Evolutionary conservation across 768 basidiomycete species (phyloP), one percentile per base, ranked within the genome.

Genomic region (Pisolithus tinctorius): DNA sequence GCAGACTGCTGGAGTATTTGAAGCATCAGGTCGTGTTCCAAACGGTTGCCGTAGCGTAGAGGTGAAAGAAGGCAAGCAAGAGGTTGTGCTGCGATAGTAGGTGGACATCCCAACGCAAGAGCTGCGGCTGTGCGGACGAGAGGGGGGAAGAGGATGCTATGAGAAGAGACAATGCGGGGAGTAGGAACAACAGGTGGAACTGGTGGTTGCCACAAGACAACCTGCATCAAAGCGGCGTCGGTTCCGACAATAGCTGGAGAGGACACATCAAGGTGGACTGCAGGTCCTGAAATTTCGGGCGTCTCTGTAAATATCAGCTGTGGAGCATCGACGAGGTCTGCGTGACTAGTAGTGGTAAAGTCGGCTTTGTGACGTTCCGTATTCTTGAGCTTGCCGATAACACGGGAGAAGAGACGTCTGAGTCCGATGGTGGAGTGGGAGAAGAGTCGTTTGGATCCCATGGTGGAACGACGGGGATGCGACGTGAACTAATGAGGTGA

Each of bases 141-240:
- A 14, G 45, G 26, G 11, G 30, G 44, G 17, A 17, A 4, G 25
- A 39, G 25, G 29, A 26, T 27, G 10, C 27, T n/a, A 16, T 43
- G 31, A 20, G 42, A 45, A 11, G 37, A 37, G 29, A 25, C 23
- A 37, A 26, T n/a, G 6, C 23, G 16, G 13, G 34, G n/a, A 31
- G 23, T 7, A 4, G 42, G 13, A 4, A 20, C 26, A 20, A 50
- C 4, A 17, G 25, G 34, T 31, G 43, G 31, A 27, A 45, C 43
- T 38, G 34, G n/a, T 8, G 49, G 49, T 11, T 26, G 40, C 49
- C 49, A 50, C 20, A 45, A 27, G 43, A 50, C 25, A 10, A 45
- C 31, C 27, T 50, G 42, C 30, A 17, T 16, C n/a, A 23, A 23
- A 14, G 49, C 4, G 16, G 43, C 16, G 11, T 25, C 23, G 17